A percentile compares a stretch with the other conserved stretches of the same genome.
Evolutionary conservation across 2,329 filamentous ascomycete genomes (phyloP).

Genomic region (Aschersonia sp.): DNA sequence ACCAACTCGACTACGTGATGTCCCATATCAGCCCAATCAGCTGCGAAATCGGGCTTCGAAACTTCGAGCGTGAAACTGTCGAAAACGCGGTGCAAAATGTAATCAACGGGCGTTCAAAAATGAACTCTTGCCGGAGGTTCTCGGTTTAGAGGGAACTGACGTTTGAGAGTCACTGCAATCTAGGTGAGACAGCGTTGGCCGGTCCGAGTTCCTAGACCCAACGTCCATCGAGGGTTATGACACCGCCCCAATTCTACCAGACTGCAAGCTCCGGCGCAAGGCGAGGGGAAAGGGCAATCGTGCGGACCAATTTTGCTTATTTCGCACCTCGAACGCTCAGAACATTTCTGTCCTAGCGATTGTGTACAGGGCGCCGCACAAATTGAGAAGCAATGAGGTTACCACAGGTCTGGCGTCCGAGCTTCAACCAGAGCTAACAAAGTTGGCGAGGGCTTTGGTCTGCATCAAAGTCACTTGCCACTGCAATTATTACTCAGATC

Average conservation of each 20-base stretch:
- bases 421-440: slow-evolving; percentile 18
- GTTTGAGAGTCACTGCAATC: slow-evolving; percentile 24
- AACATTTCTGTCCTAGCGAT: slow-evolving; percentile 11
- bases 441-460: slow-evolving; percentile 16
- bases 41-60: slow-evolving; percentile 18
- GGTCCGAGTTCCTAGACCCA: too few species aligned
- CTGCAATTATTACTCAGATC: slow-evolving; percentile 22
- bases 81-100: slow-evolving; percentile 20
- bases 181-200: too few species aligned
- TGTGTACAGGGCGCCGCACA: slow-evolving; percentile 23
- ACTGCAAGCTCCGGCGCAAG: slow-evolving; percentile 6
- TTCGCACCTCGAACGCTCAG: slow-evolving; percentile 2
- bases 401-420: slow-evolving; percentile 18
- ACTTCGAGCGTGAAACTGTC: slow-evolving; percentile 18
- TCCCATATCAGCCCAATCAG: slow-evolving; percentile 16
- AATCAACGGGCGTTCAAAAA: slow-evolving; percentile 15
- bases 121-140: slow-evolving; percentile 9
- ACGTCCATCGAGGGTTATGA: too few species aligned
- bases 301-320: slow-evolving; percentile 18
- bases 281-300: slow-evolving; percentile 13
- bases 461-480: slow-evolving; percentile 15
- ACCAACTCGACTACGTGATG: slow-evolving; percentile 11
- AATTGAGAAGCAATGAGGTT: slow-evolving; percentile 18
- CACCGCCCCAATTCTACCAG: too few species aligned
- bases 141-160: slow-evolving; percentile 19